A percentile compares a stretch with the other conserved stretches of the same genome.
phyloP scores from a whole-genome alignment of 139 green algal species.

The Micractinium sp. region DNA sequence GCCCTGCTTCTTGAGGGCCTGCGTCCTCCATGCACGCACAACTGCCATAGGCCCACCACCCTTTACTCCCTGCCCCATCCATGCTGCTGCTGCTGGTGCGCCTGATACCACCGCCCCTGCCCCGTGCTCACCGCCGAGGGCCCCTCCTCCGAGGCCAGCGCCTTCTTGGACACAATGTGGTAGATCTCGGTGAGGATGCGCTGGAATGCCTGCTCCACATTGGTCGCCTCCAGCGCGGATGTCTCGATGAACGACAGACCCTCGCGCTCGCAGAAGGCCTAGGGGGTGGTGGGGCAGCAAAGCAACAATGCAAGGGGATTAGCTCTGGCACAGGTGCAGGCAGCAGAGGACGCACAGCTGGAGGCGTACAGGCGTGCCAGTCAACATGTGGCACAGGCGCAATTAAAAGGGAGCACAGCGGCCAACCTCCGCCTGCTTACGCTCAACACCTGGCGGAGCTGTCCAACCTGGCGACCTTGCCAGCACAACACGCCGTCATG shows the following conservation, averaged over 20 bases:
- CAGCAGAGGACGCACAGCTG: no score
- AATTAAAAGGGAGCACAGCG: no score
- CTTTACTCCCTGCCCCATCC: no score
- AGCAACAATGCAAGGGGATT: neutral
- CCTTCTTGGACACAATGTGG: slow-evolving; percentile 97
- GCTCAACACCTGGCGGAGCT: neutral
- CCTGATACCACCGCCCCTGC: neutral
- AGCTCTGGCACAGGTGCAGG: neutral
- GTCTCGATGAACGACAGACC: slow-evolving; percentile 98
- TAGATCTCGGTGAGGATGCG: slow-evolving; percentile 98
- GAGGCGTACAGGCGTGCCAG: neutral
- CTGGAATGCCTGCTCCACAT: slow-evolving; percentile 98
- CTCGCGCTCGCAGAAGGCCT: slow-evolving; percentile 91
- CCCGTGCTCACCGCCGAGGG: slow-evolving; percentile 18
- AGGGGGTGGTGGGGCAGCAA: neutral
- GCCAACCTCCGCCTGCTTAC: neutral
- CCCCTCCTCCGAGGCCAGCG: slow-evolving; percentile 53
- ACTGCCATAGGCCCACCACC: neutral
- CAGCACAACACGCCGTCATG: no score
- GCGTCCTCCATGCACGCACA: neutral
- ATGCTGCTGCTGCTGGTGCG: neutral
- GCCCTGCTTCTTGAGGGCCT: neutral
- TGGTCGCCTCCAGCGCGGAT: slow-evolving; percentile 96
- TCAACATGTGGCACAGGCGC: neutral
- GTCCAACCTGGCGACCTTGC: no score